These are phyloP conservation scores for Clonostachys rhizophaga DNA, from an alignment of 2,329 filamentous ascomycete species.

Conservation along the genomic window DNA sequence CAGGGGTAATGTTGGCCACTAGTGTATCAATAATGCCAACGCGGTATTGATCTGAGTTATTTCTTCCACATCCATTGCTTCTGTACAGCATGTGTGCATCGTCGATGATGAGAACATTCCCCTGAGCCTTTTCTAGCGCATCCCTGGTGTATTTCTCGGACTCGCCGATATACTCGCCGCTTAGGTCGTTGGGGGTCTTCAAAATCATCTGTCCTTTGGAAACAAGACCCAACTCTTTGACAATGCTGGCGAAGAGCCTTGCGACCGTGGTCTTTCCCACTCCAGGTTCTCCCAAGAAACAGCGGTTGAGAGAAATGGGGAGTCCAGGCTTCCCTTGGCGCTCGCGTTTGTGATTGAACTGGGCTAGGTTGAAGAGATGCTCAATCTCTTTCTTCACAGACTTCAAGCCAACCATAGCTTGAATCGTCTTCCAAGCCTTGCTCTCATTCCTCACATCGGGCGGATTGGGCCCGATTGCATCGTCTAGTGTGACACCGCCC, in stretches of 20 bases:
- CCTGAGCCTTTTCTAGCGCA: constrained; percentile 47
- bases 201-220: constrained; percentile 54
- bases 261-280: constrained; percentile 63
- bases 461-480: neutral
- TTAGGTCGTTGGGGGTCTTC: constrained; percentile 56
- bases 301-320: constrained; percentile 37
- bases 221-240: constrained; percentile 54
- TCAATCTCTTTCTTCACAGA: neutral
- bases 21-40: neutral
- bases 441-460: neutral
- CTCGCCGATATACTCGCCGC: constrained; percentile 45
- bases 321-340: neutral
- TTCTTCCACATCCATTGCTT: constrained; percentile 7
- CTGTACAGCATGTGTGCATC: constrained; percentile 44
- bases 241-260: constrained; percentile 55
- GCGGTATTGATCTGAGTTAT: neutral
- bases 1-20: neutral
- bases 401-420: neutral
- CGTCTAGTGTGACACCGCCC: neutral
- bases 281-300: constrained; percentile 58
- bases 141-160: constrained; percentile 54
- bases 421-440: neutral
- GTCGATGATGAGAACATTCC: constrained; percentile 61
- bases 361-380: neutral
- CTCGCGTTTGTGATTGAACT: neutral